A percentile compares a stretch with the other conserved stretches of the same genome.
Conservation (phyloP, 345 rosid genomes). For the Citrus maxima region DNA sequence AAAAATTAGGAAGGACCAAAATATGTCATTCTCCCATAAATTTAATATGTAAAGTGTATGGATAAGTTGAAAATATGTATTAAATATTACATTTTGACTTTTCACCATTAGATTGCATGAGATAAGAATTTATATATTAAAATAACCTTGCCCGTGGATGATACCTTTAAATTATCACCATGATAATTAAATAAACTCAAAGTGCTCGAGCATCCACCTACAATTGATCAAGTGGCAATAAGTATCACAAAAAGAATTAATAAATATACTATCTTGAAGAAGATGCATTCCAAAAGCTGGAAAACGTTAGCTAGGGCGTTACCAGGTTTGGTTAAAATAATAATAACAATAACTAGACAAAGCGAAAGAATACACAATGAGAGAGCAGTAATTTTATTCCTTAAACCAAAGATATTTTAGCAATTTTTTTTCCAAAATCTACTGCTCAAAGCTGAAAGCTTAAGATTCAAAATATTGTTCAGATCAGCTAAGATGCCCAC, state of each 20-base stretch:
- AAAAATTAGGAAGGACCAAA: too few relatives aligned
- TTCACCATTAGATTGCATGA: not conserved
- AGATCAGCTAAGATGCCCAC: constrained; percentile 42
- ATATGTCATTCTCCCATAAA: not conserved
- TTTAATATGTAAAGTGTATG: not conserved
- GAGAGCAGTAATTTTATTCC: not conserved
- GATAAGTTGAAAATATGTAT: not conserved
- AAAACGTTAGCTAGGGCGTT: not conserved
- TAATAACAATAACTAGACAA: not conserved
- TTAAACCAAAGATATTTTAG: not conserved
- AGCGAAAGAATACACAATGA: not conserved
- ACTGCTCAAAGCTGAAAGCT: constrained; percentile 9
- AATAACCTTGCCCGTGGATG: not conserved
- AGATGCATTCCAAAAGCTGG: constrained; percentile 15
- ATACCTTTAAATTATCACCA: not conserved
- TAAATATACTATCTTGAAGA: not conserved
- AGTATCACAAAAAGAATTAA: not conserved
- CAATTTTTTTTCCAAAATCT: constrained; percentile 7
- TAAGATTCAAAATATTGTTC: constrained; percentile 17
- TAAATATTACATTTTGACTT: not conserved
- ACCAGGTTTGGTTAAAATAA: not conserved
- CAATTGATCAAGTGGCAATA: constrained; percentile 1
- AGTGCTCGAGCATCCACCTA: constrained; percentile 7
- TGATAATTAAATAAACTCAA: not conserved
- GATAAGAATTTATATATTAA: not conserved